A percentile compares a stretch with the other conserved stretches of the same genome.
phyloP scores from a whole-genome alignment of 306 rosid species.

The Sindora glabra region DNA sequence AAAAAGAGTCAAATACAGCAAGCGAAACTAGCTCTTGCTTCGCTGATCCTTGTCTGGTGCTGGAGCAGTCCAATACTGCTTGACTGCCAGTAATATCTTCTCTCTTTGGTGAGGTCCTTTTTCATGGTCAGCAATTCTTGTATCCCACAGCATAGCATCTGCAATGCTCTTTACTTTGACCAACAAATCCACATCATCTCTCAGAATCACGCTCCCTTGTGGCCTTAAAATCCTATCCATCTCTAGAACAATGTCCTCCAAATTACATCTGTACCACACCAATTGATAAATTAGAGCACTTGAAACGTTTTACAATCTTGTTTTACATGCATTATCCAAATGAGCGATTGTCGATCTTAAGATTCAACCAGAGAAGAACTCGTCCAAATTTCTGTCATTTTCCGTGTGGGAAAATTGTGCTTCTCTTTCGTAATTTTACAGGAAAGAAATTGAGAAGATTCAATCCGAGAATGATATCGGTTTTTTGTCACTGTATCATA shows the following conservation, averaged over 20 bases:
- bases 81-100: slow-evolving; percentile 60
- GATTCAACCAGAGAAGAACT: background rate
- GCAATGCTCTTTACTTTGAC: slow-evolving; percentile 46
- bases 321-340: background rate
- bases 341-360: background rate
- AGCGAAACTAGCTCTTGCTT: slow-evolving; percentile 17
- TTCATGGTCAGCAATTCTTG: slow-evolving; percentile 69
- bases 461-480: too few species aligned
- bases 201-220: slow-evolving; percentile 53
- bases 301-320: background rate
- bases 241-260: slow-evolving; percentile 67
- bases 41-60: slow-evolving; percentile 12
- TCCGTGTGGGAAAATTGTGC: too few species aligned
- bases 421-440: too few species aligned
- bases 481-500: background rate
- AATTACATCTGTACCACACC: slow-evolving; percentile 52
- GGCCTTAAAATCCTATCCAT: slow-evolving; percentile 89
- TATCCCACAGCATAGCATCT: slow-evolving; percentile 63
- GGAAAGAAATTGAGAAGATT: too few species aligned
- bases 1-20: background rate
- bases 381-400: too few species aligned
- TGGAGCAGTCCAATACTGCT: slow-evolving; percentile 74
- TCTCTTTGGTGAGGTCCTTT: slow-evolving; percentile 54
- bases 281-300: background rate
- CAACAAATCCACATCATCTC: slow-evolving; percentile 80